Percentiles rank a stretch among this genome's conserved stretches.
These are phyloP conservation scores for Cladochytrium replicatum DNA, from an alignment of 192 early-diverging fungal genomes.

Conservation along the genomic window DNA sequence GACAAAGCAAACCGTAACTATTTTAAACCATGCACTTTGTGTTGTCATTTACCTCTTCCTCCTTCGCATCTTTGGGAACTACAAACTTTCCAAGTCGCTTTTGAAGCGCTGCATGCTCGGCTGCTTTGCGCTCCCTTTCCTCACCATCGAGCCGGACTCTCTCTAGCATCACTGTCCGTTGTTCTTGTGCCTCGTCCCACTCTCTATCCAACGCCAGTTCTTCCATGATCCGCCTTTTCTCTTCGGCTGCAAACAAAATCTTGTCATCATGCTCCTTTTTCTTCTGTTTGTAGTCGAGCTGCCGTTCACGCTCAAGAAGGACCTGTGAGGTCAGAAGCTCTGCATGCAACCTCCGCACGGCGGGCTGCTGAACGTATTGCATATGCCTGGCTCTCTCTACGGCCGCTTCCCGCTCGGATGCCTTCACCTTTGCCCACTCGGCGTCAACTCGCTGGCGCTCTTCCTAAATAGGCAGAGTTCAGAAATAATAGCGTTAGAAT, in stretches of 20 bases:
- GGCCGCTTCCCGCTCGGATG: conserved; percentile 18
- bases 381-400: conserved; percentile 32
- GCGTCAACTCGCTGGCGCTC: conserved; percentile 26
- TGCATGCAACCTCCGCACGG: conserved; percentile 21
- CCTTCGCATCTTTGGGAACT: too few relatives aligned
- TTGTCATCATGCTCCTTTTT: background rate
- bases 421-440: conserved; percentile 28
- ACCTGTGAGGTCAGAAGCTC: conserved; percentile 35
- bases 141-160: too few relatives aligned
- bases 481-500: background rate
- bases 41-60: too few relatives aligned
- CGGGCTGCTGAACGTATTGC: conserved; percentile 20
- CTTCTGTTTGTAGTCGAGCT: conserved; percentile 15
- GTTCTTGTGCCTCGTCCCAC: background rate
- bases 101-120: too few relatives aligned
- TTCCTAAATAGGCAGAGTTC: conserved; percentile 5
- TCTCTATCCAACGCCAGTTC: conserved; percentile 4
- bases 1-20: too few relatives aligned
- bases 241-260: conserved; percentile 1
- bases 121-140: too few relatives aligned
- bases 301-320: conserved; percentile 31
- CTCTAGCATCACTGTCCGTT: background rate
- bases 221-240: background rate
- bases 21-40: too few relatives aligned
- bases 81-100: too few relatives aligned